These are phyloP conservation scores for Nannochloropsis oceanica DNA, from an alignment of 108 stramenopile species.

Conservation along the genomic window DNA sequence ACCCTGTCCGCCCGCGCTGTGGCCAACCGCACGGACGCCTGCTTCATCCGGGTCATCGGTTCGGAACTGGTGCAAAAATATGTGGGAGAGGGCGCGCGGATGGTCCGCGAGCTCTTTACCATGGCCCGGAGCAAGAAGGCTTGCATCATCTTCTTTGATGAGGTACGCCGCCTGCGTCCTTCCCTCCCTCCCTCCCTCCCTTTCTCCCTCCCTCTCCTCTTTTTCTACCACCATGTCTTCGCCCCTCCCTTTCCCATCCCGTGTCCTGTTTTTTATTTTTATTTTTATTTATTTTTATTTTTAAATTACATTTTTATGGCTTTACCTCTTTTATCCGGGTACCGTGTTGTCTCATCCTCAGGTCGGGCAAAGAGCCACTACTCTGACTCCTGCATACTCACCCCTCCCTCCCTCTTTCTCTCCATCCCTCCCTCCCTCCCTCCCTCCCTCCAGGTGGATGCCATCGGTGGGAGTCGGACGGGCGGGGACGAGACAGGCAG, in stretches of 20 bases:
- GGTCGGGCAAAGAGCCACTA: too few species aligned
- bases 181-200: constrained; percentile 34
- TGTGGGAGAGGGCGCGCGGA: constrained; percentile 96
- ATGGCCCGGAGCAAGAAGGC: constrained; percentile 87
- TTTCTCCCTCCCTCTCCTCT: not conserved
- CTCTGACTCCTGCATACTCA: constrained; percentile 58
- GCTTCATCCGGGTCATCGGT: constrained; percentile 95
- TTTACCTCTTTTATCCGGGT: too few species aligned
- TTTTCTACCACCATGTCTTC: not conserved
- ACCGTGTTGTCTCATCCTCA: too few species aligned
- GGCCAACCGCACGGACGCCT: constrained; percentile 92
- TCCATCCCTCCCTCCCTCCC: constrained; percentile 37
- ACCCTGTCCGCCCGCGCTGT: too few species aligned
- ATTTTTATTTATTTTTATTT: not conserved
- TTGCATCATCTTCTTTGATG: constrained; percentile 91
- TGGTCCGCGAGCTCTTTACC: constrained; percentile 97
- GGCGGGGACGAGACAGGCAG: constrained; percentile 66
- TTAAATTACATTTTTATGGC: too few species aligned
- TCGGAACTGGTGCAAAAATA: constrained; percentile 89
- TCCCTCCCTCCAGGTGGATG: constrained; percentile 2
- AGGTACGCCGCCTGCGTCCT: constrained; percentile 29
- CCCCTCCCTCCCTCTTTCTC: constrained; percentile 53
- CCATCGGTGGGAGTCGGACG: constrained; percentile 53
- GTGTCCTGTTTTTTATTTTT: not conserved
- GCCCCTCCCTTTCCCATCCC: not conserved